Conservation (phyloP, 164 flowering plant species). For the Aristolochia californica region DNA sequence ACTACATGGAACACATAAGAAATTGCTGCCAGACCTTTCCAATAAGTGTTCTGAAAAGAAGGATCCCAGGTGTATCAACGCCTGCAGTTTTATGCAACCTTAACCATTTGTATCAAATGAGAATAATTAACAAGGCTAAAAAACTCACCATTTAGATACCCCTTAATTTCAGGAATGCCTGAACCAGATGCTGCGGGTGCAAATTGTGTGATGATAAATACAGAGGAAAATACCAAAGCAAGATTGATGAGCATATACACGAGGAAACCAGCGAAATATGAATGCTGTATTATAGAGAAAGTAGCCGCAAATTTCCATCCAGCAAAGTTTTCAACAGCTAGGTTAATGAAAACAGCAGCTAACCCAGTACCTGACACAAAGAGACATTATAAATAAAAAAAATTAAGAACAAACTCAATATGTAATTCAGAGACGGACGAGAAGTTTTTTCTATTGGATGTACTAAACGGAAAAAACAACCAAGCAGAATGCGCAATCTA, state of each 20-base stretch:
- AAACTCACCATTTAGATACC: slow-evolving; percentile 78
- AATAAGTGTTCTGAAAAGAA: slow-evolving; percentile 86
- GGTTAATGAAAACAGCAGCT: slow-evolving; percentile 86
- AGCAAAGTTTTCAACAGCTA: slow-evolving; percentile 93
- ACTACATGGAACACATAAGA: not conserved
- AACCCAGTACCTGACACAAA: slow-evolving; percentile 65
- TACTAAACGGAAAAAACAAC: not conserved
- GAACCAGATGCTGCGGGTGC: slow-evolving; percentile 98
- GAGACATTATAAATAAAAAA: not conserved
- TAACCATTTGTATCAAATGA: slow-evolving; percentile 5
- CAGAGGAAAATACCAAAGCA: slow-evolving; percentile 78
- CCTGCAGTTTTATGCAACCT: slow-evolving; percentile 39
- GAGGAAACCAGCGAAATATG: slow-evolving; percentile 79
- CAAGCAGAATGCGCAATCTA: not conserved
- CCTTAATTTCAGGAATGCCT: slow-evolving; percentile 98
- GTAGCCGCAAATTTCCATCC: slow-evolving; percentile 92
- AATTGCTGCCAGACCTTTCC: slow-evolving; percentile 59
- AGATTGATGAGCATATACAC: slow-evolving; percentile 67
- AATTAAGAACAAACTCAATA: not conserved
- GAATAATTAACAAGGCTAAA: not conserved
- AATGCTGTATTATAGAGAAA: slow-evolving; percentile 70
- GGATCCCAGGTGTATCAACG: slow-evolving; percentile 83
- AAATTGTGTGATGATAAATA: slow-evolving; percentile 70
- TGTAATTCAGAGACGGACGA: not conserved
- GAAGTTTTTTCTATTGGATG: not conserved